Conservation (phyloP, 306 rosid genomes). For the Castanopsis chinensis region DNA sequence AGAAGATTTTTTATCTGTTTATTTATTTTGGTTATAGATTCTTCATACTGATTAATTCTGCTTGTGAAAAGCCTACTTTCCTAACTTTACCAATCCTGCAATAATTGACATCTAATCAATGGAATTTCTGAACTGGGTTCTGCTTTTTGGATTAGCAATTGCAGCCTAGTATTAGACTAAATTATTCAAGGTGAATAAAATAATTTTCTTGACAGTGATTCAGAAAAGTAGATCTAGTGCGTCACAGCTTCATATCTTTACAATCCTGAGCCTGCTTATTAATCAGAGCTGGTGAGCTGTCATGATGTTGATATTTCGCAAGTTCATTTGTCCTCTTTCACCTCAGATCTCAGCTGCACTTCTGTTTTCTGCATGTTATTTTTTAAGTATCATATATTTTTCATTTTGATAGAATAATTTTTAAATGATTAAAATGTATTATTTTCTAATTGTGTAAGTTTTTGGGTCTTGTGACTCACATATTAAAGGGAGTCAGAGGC, state of each 20-base stretch:
- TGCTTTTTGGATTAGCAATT: constrained; percentile 5
- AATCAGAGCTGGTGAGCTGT: constrained; percentile 30
- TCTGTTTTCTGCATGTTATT: not conserved
- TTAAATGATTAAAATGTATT: too few relatives aligned
- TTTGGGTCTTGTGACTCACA: too few relatives aligned
- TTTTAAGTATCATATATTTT: too few relatives aligned
- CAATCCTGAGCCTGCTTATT: not conserved
- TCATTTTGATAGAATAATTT: too few relatives aligned
- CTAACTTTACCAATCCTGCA: not conserved
- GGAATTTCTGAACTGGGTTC: constrained; percentile 8
- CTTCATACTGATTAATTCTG: too few relatives aligned
- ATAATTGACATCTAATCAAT: not conserved
- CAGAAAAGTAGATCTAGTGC: constrained; percentile 12
- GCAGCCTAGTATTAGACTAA: not conserved
- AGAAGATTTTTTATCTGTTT: not conserved
- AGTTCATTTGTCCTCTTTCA: constrained; percentile 17
- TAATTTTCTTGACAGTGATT: constrained; percentile 10
- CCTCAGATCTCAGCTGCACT: constrained; percentile 22
- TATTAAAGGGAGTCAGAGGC: too few relatives aligned
- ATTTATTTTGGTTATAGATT: not conserved
- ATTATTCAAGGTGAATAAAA: not conserved
- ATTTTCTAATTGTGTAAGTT: too few relatives aligned
- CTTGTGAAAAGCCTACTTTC: constrained; percentile 7
- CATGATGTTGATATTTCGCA: constrained; percentile 33
- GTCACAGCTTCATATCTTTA: not conserved